phyloP scores from a whole-genome alignment of 2,329 filamentous ascomycete genomes.

The Scleromitrula shiraiana region DNA sequence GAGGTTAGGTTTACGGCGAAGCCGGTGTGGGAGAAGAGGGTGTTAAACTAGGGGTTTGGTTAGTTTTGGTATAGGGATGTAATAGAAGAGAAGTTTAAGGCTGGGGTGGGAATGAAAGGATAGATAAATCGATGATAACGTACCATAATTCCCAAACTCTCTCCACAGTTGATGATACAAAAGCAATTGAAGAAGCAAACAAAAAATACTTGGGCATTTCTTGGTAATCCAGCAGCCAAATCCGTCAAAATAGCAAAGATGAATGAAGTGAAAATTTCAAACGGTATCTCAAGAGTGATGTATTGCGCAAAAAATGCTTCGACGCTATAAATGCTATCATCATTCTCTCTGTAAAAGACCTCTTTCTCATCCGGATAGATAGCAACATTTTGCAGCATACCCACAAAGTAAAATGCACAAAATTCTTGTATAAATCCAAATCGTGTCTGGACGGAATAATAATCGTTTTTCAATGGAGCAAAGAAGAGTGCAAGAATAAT shows the following conservation, averaged over 20 bases:
- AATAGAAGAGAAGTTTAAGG: no score
- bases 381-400: conserved; percentile 73
- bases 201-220: conserved; percentile 58
- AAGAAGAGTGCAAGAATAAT: conserved; percentile 62
- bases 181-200: conserved; percentile 62
- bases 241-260: conserved; percentile 57
- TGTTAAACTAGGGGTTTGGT: conserved; percentile 51
- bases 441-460: conserved; percentile 62
- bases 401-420: conserved; percentile 63
- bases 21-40: conserved; percentile 63
- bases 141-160: conserved; percentile 63
- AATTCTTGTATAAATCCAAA: conserved; percentile 69
- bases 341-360: conserved; percentile 70
- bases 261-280: conserved; percentile 58
- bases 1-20: conserved; percentile 69
- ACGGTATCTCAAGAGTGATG: conserved; percentile 61
- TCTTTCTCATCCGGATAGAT: conserved; percentile 65
- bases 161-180: conserved; percentile 65
- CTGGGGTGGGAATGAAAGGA: neutral
- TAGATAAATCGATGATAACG: neutral
- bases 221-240: conserved; percentile 57
- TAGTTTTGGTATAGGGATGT: neutral
- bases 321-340: conserved; percentile 63
- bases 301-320: conserved; percentile 66
- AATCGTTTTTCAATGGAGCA: conserved; percentile 60